Conservation (phyloP, 2,329 filamentous ascomycete species). For the Chrysosporium queenslandicum region DNA sequence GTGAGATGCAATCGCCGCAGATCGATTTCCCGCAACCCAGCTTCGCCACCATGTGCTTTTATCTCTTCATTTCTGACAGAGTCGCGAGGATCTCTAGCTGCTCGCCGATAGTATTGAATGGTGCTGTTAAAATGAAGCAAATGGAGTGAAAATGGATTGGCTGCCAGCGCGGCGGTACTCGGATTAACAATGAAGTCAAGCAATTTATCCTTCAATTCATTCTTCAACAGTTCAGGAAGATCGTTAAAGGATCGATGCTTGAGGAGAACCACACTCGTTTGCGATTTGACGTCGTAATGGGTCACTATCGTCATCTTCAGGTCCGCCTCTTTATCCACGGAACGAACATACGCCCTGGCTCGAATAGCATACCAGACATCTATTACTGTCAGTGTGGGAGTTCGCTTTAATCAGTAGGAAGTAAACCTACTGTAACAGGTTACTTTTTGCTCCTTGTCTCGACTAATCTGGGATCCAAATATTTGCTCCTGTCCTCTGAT, state of each 20-base stretch:
- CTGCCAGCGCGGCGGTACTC: conserved; percentile 5
- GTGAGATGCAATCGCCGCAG: conserved; percentile 12
- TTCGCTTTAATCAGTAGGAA: neutral
- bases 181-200: conserved; percentile 12
- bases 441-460: conserved; percentile 8
- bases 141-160: conserved; percentile 11
- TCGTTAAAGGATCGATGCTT: conserved; percentile 14
- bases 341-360: conserved; percentile 11
- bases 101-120: conserved; percentile 13
- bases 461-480: conserved; percentile 11
- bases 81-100: conserved; percentile 13
- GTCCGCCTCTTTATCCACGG: conserved; percentile 13
- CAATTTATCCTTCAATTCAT: conserved; percentile 10
- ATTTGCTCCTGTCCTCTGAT: conserved; percentile 14
- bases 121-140: conserved; percentile 13
- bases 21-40: conserved; percentile 9
- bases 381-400: neutral
- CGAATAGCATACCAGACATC: conserved; percentile 14
- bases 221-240: conserved; percentile 9
- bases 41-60: conserved; percentile 12
- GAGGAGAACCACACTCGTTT: conserved; percentile 10
- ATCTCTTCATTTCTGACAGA: conserved; percentile 13
- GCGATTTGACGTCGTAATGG: conserved; percentile 13
- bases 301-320: conserved; percentile 15
- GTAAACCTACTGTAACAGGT: conserved; percentile 3